A percentile compares a stretch with the other conserved stretches of the same genome.
phyloP scores from a whole-genome alignment of 768 basidiomycete species.

The Phanerochaete sordida region DNA sequence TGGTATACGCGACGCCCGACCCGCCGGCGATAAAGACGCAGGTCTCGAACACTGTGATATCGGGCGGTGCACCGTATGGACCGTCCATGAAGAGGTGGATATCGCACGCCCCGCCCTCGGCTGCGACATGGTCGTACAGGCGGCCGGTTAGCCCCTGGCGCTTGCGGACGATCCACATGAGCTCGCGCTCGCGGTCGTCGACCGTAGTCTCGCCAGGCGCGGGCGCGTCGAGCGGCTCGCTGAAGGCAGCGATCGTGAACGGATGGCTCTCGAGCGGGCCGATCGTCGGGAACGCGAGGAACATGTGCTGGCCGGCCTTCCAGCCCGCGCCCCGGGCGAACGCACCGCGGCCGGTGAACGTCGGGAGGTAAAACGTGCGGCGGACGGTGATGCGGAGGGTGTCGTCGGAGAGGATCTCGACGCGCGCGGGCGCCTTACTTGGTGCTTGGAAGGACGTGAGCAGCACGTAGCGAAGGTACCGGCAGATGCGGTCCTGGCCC shows the following conservation, averaged over 20 bases:
- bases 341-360: background rate
- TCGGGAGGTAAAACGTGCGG: constrained; percentile 29
- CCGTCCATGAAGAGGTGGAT: constrained; percentile 35
- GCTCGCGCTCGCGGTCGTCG: constrained; percentile 28
- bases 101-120: constrained; percentile 17
- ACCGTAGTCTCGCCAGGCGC: background rate
- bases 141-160: constrained; percentile 46
- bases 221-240: constrained; percentile 15
- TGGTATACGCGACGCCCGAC: constrained; percentile 30
- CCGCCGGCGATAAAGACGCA: constrained; percentile 39
- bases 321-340: constrained; percentile 28
- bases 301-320: constrained; percentile 47
- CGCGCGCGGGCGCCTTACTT: constrained; percentile 30
- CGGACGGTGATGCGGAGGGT: constrained; percentile 41
- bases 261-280: constrained; percentile 49
- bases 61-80: constrained; percentile 35
- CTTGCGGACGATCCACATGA: constrained; percentile 49
- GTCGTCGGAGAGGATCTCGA: constrained; percentile 39
- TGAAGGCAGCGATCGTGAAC: constrained; percentile 45
- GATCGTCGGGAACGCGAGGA: constrained; percentile 42
- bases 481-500: constrained; percentile 42
- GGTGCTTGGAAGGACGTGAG: constrained; percentile 33
- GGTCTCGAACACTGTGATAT: constrained; percentile 30
- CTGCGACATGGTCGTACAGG: constrained; percentile 17
- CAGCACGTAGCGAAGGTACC: constrained; percentile 35